Evolutionary conservation across 1,284 basidiomycete species (phyloP), one percentile per base, ranked within the genome.

Genomic region (Boletus smithii): DNA sequence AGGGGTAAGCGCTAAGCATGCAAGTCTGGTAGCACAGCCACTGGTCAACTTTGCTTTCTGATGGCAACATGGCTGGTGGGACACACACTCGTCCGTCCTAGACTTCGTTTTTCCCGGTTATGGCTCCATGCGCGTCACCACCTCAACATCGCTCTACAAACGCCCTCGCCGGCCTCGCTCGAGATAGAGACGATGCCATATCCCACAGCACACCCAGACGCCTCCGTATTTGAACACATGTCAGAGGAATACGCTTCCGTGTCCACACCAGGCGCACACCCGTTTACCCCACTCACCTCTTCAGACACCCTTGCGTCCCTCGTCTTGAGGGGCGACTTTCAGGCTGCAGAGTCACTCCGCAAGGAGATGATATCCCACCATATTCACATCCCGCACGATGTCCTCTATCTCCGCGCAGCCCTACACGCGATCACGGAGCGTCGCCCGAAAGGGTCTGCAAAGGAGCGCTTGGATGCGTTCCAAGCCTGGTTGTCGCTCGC

Each of bases 41-140:
- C n/a, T n/a, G n/a, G n/a, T n/a, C n/a, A n/a, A n/a, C n/a, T n/a
- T n/a, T 18, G n/a, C 22, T 24, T 24, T 51, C 48, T 32, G 6
- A 64, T 66, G 60, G 62, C 62, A 31, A 42, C 62, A 54, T 65
- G 61, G 60, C 46, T 55, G 2, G n/a, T n/a, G n/a, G n/a, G n/a
- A n/a, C n/a, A n/a, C n/a, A 35, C 36, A 2, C 42, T 52, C 24
- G 41, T 44, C 24, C 60, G 56, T 8, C 34, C 48, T 4, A 52
- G 58, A 34, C 32, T 50, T 20, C 51, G 50, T 18, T 42, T 48
- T 36, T 22, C 33, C 6, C 34, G 45, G 11, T 8, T 45, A 36
- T 64, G 58, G 59, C 43, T 46, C 16, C 60, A 43, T 14, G 48
- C 50, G 5, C 59, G 55, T 10, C 56, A 26, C 36, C 49, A 63